phyloP scores from a whole-genome alignment of 805 yeast species.

The Starmerella asiatica region DNA sequence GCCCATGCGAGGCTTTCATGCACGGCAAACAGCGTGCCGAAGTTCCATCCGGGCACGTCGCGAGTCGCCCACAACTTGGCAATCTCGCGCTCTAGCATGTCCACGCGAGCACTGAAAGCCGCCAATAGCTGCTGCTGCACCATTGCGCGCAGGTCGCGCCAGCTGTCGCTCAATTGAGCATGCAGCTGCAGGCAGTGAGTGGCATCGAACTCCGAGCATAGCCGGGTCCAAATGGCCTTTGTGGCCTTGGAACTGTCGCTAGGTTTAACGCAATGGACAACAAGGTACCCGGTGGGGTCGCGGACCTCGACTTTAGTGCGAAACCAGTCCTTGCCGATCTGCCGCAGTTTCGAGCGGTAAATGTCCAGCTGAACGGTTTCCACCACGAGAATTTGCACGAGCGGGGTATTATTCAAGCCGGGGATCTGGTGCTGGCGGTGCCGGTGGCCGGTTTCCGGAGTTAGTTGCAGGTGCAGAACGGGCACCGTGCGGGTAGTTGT shows the following conservation, averaged over 20 bases:
- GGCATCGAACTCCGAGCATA: slow-evolving; percentile 26
- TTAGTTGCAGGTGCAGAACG: slow-evolving; percentile 38
- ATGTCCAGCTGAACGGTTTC: slow-evolving; percentile 54
- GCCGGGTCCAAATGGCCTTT: slow-evolving; percentile 18
- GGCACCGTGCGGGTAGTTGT: slow-evolving; percentile 44
- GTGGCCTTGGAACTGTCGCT: slow-evolving; percentile 7
- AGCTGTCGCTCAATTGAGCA: slow-evolving; percentile 23
- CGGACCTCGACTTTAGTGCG: slow-evolving; percentile 30
- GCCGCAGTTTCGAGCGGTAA: slow-evolving; percentile 68
- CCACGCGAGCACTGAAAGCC: slow-evolving; percentile 41
- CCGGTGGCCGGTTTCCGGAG: slow-evolving; percentile 42
- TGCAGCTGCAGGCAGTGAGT: slow-evolving; percentile 18
- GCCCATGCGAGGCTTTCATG: slow-evolving; percentile 41
- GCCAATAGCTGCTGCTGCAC: slow-evolving; percentile 39
- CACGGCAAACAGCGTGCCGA: slow-evolving; percentile 32
- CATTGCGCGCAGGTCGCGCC: slow-evolving; percentile 34
- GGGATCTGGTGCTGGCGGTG: slow-evolving; percentile 29
- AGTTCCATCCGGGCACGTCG: slow-evolving; percentile 33
- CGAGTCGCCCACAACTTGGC: slow-evolving; percentile 29
- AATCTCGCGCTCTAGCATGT: slow-evolving; percentile 31
- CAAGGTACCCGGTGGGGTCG: slow-evolving; percentile 46
- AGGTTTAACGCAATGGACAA: slow-evolving; percentile 36
- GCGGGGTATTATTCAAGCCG: slow-evolving; percentile 35
- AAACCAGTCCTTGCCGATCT: slow-evolving; percentile 72
- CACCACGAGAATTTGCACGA: slow-evolving; percentile 56